Evolutionary conservation across 108 stramenopile species (phyloP).

Genomic region (Cyclotella kingstonii): DNA sequence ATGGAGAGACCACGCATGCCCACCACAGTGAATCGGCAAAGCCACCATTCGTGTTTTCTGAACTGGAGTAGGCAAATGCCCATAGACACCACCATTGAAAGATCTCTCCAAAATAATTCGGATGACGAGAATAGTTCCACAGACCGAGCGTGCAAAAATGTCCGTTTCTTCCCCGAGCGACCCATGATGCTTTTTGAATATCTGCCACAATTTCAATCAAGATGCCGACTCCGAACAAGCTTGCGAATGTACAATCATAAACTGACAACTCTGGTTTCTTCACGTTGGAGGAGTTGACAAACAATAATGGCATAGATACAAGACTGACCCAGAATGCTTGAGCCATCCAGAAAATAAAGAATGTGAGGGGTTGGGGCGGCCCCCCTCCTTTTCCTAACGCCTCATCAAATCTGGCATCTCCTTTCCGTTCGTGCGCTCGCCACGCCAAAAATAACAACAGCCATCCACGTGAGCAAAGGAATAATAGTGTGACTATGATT

Average conservation of each 20-base stretch:
- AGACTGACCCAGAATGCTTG: constrained; percentile 66
- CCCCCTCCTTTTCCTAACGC: constrained; percentile 41
- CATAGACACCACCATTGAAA: constrained; percentile 66
- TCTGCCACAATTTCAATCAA: constrained; percentile 59
- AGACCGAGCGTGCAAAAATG: constrained; percentile 56
- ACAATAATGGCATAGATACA: constrained; percentile 56
- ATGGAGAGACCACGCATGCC: constrained; percentile 53
- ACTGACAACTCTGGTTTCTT: constrained; percentile 28
- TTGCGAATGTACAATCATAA: constrained; percentile 32
- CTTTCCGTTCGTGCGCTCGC: constrained; percentile 65
- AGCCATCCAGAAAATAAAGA: constrained; percentile 65
- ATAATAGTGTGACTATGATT: constrained; percentile 44
- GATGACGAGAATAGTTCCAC: constrained; percentile 65
- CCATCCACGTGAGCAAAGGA: constrained; percentile 57
- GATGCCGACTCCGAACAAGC: constrained; percentile 38
- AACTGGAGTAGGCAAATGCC: constrained; percentile 34
- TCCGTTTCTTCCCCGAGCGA: constrained; percentile 50
- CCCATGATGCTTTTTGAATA: constrained; percentile 65
- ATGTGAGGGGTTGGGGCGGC: constrained; percentile 18
- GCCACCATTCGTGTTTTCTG: constrained; percentile 20
- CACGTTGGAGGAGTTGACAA: constrained; percentile 35
- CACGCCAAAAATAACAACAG: constrained; percentile 60
- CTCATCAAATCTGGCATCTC: constrained; percentile 70
- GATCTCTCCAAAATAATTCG: constrained; percentile 76
- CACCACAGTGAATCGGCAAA: constrained; percentile 44